Conservation (phyloP, 2,329 filamentous ascomycete genomes). For the Colletotrichum limetticola region DNA sequence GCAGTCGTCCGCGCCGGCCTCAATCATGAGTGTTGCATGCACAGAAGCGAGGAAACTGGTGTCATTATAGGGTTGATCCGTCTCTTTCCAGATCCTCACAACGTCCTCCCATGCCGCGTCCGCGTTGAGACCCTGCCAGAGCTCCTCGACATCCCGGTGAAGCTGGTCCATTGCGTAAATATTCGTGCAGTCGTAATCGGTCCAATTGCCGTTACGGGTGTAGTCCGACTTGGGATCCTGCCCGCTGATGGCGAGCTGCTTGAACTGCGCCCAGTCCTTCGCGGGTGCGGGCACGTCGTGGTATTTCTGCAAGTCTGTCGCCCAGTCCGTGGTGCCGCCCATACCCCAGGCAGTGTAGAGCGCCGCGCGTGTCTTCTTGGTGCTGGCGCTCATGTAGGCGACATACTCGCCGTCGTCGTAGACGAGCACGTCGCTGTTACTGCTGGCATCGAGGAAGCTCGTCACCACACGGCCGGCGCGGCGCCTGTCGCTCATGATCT, state of each 20-base stretch:
- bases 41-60: slow-evolving; percentile 36
- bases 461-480: slow-evolving; percentile 25
- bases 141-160: slow-evolving; percentile 28
- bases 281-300: neutral
- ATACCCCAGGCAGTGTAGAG: slow-evolving; percentile 25
- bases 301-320: slow-evolving; percentile 35
- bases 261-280: slow-evolving; percentile 34
- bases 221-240: neutral
- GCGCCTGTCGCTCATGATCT: slow-evolving; percentile 29
- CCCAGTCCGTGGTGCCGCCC: slow-evolving; percentile 37
- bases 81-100: slow-evolving; percentile 37
- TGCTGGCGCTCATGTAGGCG: slow-evolving; percentile 37
- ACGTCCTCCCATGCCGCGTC: slow-evolving; percentile 42
- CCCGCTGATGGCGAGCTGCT: slow-evolving; percentile 6
- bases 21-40: neutral
- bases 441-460: slow-evolving; percentile 36
- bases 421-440: slow-evolving; percentile 36
- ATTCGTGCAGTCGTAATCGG: neutral
- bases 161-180: neutral
- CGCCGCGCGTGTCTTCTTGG: slow-evolving; percentile 16
- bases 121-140: slow-evolving; percentile 40
- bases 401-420: slow-evolving; percentile 39
- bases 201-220: slow-evolving; percentile 34
- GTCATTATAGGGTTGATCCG: slow-evolving; percentile 8
- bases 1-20: neutral